Base-by-base conservation (phyloP, 1,139 yeast species). In the Arxiozyma heterogenica region DNA sequence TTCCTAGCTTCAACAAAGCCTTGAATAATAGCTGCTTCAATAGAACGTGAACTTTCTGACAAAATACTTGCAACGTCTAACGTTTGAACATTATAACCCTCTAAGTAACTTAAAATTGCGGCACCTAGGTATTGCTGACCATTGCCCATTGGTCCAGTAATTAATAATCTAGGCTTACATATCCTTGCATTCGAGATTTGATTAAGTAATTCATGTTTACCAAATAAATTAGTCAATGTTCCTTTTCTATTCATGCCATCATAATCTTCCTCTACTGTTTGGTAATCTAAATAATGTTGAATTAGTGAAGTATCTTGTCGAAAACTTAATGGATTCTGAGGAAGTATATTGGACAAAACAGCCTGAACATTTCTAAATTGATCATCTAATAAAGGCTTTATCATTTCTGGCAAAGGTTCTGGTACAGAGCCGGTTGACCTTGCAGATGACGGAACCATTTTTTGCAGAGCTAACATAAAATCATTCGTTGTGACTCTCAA, bases 381-480 rank as follows among this genome's bases (percentile, higher is more conserved):
- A 0, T 65, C 64, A 22, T 74, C 71, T 42, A 93, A 71, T 43
- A 93, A 69, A 0, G 96, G 86, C 51, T 74, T 75, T 50, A 93
- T 71, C 48, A 82, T 80, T 11, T 80, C 81, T 0, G 98, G 97
- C 44, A 94, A 71, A 3, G 96, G 95, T 9, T 86, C 78, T 0
- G 95, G 84, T 0, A 81, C 79, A 4, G 83, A 77, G 0, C 93
- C 80, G 0, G 94, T 79, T 0, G 96, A 85, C 58, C 98, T 77
- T 1, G 96, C 90, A 56, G 96, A 86, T 0, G 96, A 89, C 0
- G 99, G 98, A 44, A 91, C 82, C 55, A 93, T 88, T 65, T 86
- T 88, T 41, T 86, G 93, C 51, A 93, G 71, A 0, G 98, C 95
- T 56, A 80, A 74, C 80, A 89, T 85, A 63, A 94, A 93, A 70